Evolutionary conservation across 371 early-diverging fungal genomes (phyloP).

Genomic region (Mucor irregularis): DNA sequence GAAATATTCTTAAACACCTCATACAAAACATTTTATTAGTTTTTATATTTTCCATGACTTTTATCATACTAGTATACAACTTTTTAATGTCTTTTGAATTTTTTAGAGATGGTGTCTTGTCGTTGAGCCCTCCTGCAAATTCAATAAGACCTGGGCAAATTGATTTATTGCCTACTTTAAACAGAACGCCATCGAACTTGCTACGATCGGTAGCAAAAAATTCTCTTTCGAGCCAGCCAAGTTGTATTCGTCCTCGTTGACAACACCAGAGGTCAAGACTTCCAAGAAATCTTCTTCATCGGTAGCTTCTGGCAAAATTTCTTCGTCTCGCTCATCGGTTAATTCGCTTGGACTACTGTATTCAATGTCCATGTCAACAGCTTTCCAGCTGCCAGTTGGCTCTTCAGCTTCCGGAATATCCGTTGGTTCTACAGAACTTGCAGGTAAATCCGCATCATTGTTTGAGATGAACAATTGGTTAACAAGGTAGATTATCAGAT

Average conservation of each 20-base stretch:
- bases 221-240: conserved; percentile 19
- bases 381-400: no score
- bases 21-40: conserved; percentile 10
- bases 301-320: no score
- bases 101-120: conserved; percentile 11
- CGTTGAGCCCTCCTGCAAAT: conserved; percentile 16
- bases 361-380: no score
- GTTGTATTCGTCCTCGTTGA: no score
- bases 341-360: no score
- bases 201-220: conserved; percentile 16
- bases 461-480: conserved; percentile 17
- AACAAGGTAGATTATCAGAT: conserved; percentile 12
- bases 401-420: no score
- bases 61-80: conserved; percentile 13
- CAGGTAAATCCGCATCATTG: conserved; percentile 18
- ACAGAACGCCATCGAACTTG: conserved; percentile 12
- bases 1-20: no score
- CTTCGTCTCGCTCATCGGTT: no score
- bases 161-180: conserved; percentile 12
- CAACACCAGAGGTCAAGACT: no score
- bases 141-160: conserved; percentile 10
- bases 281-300: no score
- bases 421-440: not conserved
- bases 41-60: conserved; percentile 4
- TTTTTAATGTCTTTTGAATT: conserved; percentile 14